Evolutionary conservation across 306 rosid genomes (phyloP).

Genomic region (Trichosanthes truncata): DNA sequence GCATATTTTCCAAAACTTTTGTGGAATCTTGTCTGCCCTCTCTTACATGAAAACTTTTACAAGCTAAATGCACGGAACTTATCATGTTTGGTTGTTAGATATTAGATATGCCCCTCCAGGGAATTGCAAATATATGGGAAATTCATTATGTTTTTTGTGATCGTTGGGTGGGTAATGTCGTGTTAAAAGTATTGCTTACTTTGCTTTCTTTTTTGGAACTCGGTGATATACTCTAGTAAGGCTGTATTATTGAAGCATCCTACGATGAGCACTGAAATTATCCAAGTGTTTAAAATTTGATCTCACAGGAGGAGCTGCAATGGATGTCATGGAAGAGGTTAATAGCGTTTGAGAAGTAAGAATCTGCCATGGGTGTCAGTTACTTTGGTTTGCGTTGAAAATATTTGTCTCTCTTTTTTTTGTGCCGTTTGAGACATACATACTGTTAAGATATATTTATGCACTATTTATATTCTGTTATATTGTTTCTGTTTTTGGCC

Average conservation of each 20-base stretch:
- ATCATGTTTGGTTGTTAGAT: constrained; percentile 3
- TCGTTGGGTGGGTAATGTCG: background rate
- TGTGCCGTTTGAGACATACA: background rate
- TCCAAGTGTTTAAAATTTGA: background rate
- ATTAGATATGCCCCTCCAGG: background rate
- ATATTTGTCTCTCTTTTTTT: background rate
- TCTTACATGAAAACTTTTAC: background rate
- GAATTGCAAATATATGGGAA: background rate
- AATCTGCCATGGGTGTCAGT: background rate
- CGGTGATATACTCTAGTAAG: background rate
- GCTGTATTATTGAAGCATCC: background rate
- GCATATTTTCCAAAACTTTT: background rate
- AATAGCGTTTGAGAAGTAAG: constrained; percentile 88
- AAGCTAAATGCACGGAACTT: background rate
- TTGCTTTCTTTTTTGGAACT: background rate
- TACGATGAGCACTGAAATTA: background rate
- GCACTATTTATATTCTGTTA: background rate
- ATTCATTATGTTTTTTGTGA: background rate
- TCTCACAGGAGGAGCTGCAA: constrained; percentile 83
- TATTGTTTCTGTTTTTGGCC: background rate
- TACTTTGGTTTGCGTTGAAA: background rate
- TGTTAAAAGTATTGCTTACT: background rate
- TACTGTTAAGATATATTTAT: background rate
- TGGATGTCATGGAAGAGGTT: constrained; percentile 85
- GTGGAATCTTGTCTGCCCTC: background rate